Base-by-base conservation (phyloP, 495 filamentous ascomycete species). In the Aspergillus olivimuriae region DNA sequence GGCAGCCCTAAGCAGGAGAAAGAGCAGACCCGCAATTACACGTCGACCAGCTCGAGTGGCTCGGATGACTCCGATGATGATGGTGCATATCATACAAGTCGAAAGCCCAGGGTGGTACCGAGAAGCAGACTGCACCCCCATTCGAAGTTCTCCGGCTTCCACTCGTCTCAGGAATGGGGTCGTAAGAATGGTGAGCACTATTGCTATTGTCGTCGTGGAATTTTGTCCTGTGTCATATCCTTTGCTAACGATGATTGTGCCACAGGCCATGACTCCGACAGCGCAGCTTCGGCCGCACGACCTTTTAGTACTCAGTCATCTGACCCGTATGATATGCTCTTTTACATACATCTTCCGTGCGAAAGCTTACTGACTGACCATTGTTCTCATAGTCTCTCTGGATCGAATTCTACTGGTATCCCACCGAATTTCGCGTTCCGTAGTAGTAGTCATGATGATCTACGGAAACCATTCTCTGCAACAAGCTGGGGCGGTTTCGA, bases 381-480 rank as follows among this genome's bases (percentile, higher is more conserved):
- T n/a, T n/a, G n/a, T n/a, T n/a, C n/a, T n/a, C n/a, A n/a, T n/a
- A n/a, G n/a, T n/a, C n/a, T n/a, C n/a, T n/a, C n/a, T n/a, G n/a
- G n/a, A n/a, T n/a, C n/a, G n/a, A n/a, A n/a, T n/a, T n/a, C n/a
- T n/a, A n/a, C n/a, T n/a, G n/a, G n/a, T 16, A 17, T 17, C 8
- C 33, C 33, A 17, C 33, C 16, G 21, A 43, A 9, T 2, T 14
- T 34, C 39, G 48, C 48, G 15, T 62, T 57, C 20, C 64, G 54
- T 20, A 78, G 75, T 39, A 75, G 70, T 36, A 89, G 82, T 55
- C 71, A 81, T 23, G 85, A 88, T 52, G 80, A 82, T 48, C 83
- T 95, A 61, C 86, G 86, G 52, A 88, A 83, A 22, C 81, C 75
- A 36, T 87, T 86, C 55, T 77, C 76, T 9, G 73, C 80, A 0